Percentiles rank a stretch among this genome's conserved stretches.
Evolutionary conservation across 495 filamentous ascomycete genomes (phyloP).

Genomic region (Penicillium lividum): DNA sequence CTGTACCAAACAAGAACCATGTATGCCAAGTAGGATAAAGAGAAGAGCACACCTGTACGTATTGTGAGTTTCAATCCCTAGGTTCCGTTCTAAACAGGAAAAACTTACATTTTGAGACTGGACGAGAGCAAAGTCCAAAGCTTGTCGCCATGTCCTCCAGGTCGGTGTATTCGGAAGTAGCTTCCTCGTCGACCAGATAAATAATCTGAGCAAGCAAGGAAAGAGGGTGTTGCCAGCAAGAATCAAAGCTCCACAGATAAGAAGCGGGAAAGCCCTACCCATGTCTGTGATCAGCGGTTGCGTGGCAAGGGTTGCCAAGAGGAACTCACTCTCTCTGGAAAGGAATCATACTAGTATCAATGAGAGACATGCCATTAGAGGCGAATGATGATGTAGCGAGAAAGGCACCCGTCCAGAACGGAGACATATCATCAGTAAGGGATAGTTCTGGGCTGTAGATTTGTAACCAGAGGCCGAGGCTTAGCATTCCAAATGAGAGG

Average conservation of each 20-base stretch:
- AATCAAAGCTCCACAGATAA: slow-evolving; percentile 72
- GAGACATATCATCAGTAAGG: slow-evolving; percentile 62
- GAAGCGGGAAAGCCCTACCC: slow-evolving; percentile 58
- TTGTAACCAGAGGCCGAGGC: slow-evolving; percentile 69
- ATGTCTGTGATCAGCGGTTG: not conserved
- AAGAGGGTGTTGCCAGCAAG: slow-evolving; percentile 80
- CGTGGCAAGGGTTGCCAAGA: not conserved
- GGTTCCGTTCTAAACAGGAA: not conserved
- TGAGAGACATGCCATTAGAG: slow-evolving; percentile 82
- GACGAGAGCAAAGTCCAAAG: slow-evolving; percentile 69
- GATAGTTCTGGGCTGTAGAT: slow-evolving; percentile 57
- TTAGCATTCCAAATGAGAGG: slow-evolving; percentile 69
- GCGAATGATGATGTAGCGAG: slow-evolving; percentile 68
- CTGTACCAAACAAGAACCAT: slow-evolving; percentile 71
- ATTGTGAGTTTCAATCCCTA: not conserved
- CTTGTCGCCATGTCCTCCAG: slow-evolving; percentile 53
- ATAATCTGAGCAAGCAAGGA: slow-evolving; percentile 71
- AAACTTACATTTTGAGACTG: slow-evolving; percentile 64
- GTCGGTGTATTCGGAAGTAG: slow-evolving; percentile 41
- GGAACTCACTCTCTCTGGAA: slow-evolving; percentile 35
- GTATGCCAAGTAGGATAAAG: slow-evolving; percentile 73
- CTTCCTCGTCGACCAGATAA: slow-evolving; percentile 60
- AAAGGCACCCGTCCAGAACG: slow-evolving; percentile 53
- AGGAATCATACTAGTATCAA: slow-evolving; percentile 73
- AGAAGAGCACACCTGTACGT: slow-evolving; percentile 60